Base-by-base conservation (phyloP, 2,329 filamentous ascomycete genomes). In the Botrytis tulipae region DNA sequence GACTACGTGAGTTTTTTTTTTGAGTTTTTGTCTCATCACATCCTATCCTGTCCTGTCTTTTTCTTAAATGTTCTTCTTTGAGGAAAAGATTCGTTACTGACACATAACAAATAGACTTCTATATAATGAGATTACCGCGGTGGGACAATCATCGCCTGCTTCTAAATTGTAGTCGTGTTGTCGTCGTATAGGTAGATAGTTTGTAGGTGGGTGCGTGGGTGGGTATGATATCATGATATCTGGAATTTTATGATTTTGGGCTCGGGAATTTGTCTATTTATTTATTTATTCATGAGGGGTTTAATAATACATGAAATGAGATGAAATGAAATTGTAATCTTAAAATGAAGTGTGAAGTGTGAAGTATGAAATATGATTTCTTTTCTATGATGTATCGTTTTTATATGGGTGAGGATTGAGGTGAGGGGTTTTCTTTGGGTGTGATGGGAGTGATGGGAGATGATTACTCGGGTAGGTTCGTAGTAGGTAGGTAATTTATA, bases 81-180 rank as follows among this genome's bases (percentile, higher is more conserved):
- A 14, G 4, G 1, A 3, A 4, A 3, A 5, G 2, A 25, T 12
- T 1, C 12, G 32, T 25, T 20, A n/a, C 51, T 48, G 73, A 69
- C 75, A 44, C 29, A 60, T 16, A 10, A n/a, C 40, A 44, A 70
- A 44, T 75, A 96, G 92, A 70, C 84, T 97, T 78, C 84, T 97
- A 69, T 97, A 97, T 84, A 93, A 95, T 79, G 93, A 96, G 83
- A 96, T 97, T 81, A 95, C 93, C 29, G 89, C 90, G 74, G 87
- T 93, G 73, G 92, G 92, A 63, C 79, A 74, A 51, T 74, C 77
- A 5, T 80, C 77, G 6, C 78, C 80, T 10, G 81, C 80, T 37
- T 79, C 81, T 29, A 82, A 81, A 73, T 77, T 82, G 75, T 80
- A 72, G 54, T 57, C 6, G 51, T 16, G 12, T 51, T 4, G 25